Base-by-base conservation (phyloP, 805 yeast genomes). In the Nakazawaea anatomiae region DNA sequence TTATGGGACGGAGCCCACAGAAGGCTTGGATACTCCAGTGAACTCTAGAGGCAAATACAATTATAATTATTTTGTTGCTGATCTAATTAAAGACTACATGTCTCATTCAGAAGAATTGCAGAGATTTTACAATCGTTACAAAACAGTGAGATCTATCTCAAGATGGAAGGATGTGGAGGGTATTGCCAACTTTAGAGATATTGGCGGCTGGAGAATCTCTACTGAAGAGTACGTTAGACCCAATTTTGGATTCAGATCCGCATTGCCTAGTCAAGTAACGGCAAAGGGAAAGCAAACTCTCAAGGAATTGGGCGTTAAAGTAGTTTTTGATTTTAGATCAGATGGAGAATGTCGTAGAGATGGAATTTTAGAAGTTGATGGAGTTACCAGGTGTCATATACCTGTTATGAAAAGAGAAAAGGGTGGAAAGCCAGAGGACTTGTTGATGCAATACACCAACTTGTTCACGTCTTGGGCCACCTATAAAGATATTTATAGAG, bases 151-250 rank as follows among this genome's bases (percentile, higher is more conserved):
- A 5, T 61, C 64, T n/a, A 57, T 69, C 25, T 66, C 80, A 2
- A 68, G 91, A 52, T 83, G 87, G 84, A 80, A 80, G 55, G 47
- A 64, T 0, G 74, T 87, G 25, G 87, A 84, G 6, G 91, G 90
- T 0, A 77, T 87, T 25, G 65, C 76, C 40, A 89, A 89, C 59
- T 85, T 87, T 59, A 73, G 96, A 55, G 96, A 89, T 59, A 61
- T 84, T 51, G 96, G 96, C 1, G 96, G 95, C 11, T 89, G 85
- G 79, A 67, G 64, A 48, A 66, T 80, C 0, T 55, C 65, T 27
- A 65, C 63, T 8, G 65, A 61, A 2, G 53, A 62, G 5, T 76
- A 60, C 57, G 86, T 84, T 4, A 76, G 72, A 55, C 73, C 83
- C 3, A 79, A 82, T 9, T 47, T 75, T 6, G 58, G 83, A 12